phyloP scores from a whole-genome alignment of 129 eudicot species.

The Dittrichia graveolens region DNA sequence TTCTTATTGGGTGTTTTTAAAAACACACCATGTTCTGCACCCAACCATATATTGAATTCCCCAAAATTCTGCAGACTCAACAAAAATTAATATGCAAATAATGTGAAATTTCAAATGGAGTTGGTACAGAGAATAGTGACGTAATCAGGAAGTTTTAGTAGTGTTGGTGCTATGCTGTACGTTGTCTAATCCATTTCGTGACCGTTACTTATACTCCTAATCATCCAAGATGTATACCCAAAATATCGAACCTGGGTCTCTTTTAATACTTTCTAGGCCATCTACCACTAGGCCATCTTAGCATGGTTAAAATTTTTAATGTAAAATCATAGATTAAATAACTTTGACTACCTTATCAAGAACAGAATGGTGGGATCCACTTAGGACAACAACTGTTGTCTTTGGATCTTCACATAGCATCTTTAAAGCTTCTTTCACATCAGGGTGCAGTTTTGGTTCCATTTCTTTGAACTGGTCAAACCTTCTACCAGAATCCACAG shows the following conservation, averaged over 20 bases:
- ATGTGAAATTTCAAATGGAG: slow-evolving; percentile 20
- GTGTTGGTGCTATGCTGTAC: too few species aligned
- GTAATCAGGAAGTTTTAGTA: neutral
- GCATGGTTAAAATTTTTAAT: too few species aligned
- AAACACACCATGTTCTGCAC: slow-evolving; percentile 94
- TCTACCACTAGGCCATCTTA: too few species aligned
- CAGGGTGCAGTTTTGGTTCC: slow-evolving; percentile 78
- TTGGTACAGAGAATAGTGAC: slow-evolving; percentile 8
- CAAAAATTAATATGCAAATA: slow-evolving; percentile 17
- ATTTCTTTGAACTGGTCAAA: slow-evolving; percentile 83
- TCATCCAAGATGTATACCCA: too few species aligned
- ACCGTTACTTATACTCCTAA: too few species aligned
- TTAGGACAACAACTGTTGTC: slow-evolving; percentile 66
- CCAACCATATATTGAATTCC: slow-evolving; percentile 77
- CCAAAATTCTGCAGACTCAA: slow-evolving; percentile 66
- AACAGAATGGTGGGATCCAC: slow-evolving; percentile 69
- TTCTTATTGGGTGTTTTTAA: slow-evolving; percentile 62
- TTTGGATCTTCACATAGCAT: slow-evolving; percentile 74
- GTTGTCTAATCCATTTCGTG: too few species aligned
- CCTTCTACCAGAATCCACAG: slow-evolving; percentile 69
- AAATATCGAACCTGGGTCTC: too few species aligned
- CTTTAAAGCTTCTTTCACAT: slow-evolving; percentile 53
- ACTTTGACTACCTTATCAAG: slow-evolving; percentile 54
- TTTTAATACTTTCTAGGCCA: too few species aligned
- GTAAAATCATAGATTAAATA: too few species aligned